Evolutionary conservation across 106 monocot species (phyloP).

Genomic region (Acanthochlamys bracteata): DNA sequence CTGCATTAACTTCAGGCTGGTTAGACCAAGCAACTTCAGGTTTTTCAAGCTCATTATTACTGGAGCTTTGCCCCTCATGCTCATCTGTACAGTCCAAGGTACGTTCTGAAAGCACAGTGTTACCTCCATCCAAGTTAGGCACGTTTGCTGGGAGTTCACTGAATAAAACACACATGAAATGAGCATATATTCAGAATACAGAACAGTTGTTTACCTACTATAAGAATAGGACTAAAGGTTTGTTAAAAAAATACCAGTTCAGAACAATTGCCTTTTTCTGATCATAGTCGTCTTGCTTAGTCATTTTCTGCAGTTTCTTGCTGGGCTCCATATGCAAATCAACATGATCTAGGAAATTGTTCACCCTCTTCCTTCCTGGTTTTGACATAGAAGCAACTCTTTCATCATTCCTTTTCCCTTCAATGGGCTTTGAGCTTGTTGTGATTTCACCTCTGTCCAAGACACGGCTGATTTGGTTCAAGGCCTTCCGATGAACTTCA

Average conservation of each 20-base stretch:
- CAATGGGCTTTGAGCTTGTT: neutral
- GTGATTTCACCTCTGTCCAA: neutral
- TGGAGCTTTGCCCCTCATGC: neutral
- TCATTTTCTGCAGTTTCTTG: constrained; percentile 23
- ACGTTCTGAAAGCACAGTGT: neutral
- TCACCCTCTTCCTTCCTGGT: constrained; percentile 24
- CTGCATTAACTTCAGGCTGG: constrained; percentile 1
- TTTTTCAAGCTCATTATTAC: constrained; percentile 2
- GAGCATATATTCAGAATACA: too few species aligned
- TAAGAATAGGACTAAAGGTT: neutral
- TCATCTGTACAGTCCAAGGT: neutral
- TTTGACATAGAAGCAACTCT: neutral
- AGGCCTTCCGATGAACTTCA: constrained; percentile 2
- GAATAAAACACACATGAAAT: too few species aligned
- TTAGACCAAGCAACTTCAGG: neutral
- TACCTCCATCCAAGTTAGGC: neutral
- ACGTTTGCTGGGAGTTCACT: neutral
- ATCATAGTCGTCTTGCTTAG: constrained; percentile 11
- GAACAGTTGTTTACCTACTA: neutral
- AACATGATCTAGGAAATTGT: constrained; percentile 13
- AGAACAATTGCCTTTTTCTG: constrained; percentile 10
- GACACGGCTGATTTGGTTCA: neutral
- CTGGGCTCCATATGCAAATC: constrained; percentile 15
- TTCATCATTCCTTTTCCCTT: neutral
- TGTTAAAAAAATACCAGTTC: constrained; percentile 4